Evolutionary conservation across 1,284 basidiomycete genomes (phyloP), one percentile per base, ranked within the genome.

Genomic region (Apiotrichum porosum): DNA sequence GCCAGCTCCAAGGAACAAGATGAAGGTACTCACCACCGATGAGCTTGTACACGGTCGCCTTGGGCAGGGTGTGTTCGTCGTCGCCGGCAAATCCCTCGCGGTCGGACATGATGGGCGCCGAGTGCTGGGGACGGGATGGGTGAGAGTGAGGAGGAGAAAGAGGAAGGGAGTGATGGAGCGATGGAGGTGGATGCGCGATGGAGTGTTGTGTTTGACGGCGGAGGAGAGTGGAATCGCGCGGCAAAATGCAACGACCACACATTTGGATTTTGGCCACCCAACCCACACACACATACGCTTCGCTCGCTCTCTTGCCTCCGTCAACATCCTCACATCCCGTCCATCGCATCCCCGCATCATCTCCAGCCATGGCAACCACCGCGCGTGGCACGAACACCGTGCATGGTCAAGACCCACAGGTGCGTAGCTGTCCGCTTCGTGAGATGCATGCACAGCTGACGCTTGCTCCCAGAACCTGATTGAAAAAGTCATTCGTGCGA

Each of bases 21-120:
- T n/a, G n/a, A n/a, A 22, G 9, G 9, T 15, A 58, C 71, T 67
- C 68, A 89, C 93, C 93, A 64, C 83, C 79, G 62, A 98, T 95
- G 81, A 97, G 87, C 78, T 98, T 98, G 57, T 90, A 83, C 23
- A 98, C 91, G 1, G 94, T 98, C 13, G 95, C 95, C 72, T 97
- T 95, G 24, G 94, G 95, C 43, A 99, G 76, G 19, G 88, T 89
- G 49, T 97, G 80, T 63, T 98, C 94, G 50, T 97, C 94, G 62
- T 95, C 91, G 10, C 81, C 43, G 34, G 53, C 51, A 24, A 56
- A 60, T 30, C 68, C 66, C 39, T 68, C 71, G 37, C 56, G 53
- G 51, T 70, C 72, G 9, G 69, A 67, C 69, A 74, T 72, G 10
- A 22, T 56, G 38, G 13, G 30, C 19, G 35, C 8, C 8, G 26